phyloP scores from a whole-genome alignment of 345 rosid genomes.

The Excoecaria agallocha region DNA sequence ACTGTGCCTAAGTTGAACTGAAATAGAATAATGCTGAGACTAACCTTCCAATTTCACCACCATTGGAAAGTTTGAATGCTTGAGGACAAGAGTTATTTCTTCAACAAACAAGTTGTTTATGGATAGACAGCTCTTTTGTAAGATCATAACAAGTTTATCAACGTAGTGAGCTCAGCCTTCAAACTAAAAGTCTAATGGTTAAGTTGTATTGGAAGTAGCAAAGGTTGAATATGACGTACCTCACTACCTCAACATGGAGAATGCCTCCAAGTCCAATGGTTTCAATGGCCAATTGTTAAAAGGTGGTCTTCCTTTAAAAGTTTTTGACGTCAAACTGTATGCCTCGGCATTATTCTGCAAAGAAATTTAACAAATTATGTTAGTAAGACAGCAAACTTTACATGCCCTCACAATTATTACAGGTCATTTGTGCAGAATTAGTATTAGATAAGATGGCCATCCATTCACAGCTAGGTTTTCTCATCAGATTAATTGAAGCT shows the following conservation, averaged over 20 bases:
- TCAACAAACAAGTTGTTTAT: too few relatives aligned
- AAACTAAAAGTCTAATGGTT: not conserved
- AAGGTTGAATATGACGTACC: constrained; percentile 3
- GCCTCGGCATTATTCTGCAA: constrained; percentile 59
- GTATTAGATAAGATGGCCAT: too few relatives aligned
- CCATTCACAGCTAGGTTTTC: not conserved
- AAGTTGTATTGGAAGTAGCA: not conserved
- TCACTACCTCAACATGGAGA: constrained; percentile 20
- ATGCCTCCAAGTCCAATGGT: constrained; percentile 42
- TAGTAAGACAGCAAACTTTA: not conserved
- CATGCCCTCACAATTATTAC: not conserved
- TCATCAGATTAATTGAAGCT: not conserved
- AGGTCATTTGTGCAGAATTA: not conserved
- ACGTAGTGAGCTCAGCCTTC: not conserved
- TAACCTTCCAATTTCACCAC: too few relatives aligned
- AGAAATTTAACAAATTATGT: constrained; percentile 11
- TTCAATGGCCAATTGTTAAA: constrained; percentile 53
- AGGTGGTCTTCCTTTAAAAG: constrained; percentile 38
- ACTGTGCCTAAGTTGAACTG: too few relatives aligned
- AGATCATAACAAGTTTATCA: not conserved
- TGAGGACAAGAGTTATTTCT: too few relatives aligned
- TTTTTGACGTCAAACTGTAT: constrained; percentile 41
- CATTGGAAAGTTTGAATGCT: too few relatives aligned
- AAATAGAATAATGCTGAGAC: too few relatives aligned
- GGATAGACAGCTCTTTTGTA: too few relatives aligned